Evolutionary conservation across 2,329 filamentous ascomycete species (phyloP), one percentile per base, ranked within the genome.

Genomic region (Arthrinium phaeospermum): DNA sequence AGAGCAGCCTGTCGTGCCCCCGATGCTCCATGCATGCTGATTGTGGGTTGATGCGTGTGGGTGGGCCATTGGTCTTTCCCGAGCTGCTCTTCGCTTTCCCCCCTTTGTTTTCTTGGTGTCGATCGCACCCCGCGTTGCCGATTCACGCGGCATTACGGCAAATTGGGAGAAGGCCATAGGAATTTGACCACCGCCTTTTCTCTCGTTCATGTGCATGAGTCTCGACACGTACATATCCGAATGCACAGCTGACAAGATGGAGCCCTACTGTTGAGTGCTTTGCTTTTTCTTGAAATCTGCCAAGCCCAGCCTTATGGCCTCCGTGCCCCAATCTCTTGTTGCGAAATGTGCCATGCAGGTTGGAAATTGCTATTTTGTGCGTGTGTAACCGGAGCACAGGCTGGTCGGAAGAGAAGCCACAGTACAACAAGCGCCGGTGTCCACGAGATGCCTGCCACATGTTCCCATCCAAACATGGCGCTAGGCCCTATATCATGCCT

Each of bases 371-470:
- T n/a, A 10, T 12, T 49, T 49, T 46, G 22, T 8, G 10, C 8
- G 27, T 61, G 53, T 37, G 16, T 22, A 10, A n/a, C 46, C 37
- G 37, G 37, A n/a, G 53, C 7, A 13, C 51, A 49, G 7, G 27
- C 27, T 30, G 27, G 53, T 61, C 30, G 34, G 57, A 64, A 64
- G 34, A n/a, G 34, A n/a, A n/a, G 34, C 13, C 34, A 41, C n/a
- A 61, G 37, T 19, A 19, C 4, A 53, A 37, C 53, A 64, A 64
- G 57, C 57, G 57, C 30, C 34, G 30, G 34, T 13, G 57, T 64
- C 34, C 34, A 41, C 57, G 57, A 41, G 57, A 41, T 61, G 57
- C 57, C 57, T 41, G 57, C 57, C 57, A 64, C 57, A 64, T 64
- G 34, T 64, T 37, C 53, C 34, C 57, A 24, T 41, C 19, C 51